Evolutionary conservation across 495 filamentous ascomycete genomes (phyloP), one percentile per base, ranked within the genome.

Genomic region (Saxophila tyrrhenica): DNA sequence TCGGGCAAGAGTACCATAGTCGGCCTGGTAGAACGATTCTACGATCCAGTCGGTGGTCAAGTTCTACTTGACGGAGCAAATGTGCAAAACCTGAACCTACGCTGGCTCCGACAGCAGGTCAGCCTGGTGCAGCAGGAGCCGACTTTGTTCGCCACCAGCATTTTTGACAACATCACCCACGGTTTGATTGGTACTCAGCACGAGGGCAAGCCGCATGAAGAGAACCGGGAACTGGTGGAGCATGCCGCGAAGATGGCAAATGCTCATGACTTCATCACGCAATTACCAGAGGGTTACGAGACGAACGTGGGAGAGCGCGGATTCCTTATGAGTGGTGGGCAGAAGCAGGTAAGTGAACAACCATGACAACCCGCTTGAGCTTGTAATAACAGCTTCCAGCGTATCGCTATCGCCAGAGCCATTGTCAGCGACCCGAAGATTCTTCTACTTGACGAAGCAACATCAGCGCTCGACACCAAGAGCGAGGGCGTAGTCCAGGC

Each of bases 371-470:
- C n/a, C n/a, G n/a, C n/a, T n/a, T n/a, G n/a, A n/a, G n/a, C n/a
- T n/a, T n/a, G n/a, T n/a, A n/a, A n/a, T n/a, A n/a, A n/a, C n/a
- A n/a, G 29, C 13, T 13, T 13, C 29, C 13, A 35, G 66, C 86
- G 92, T 55, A 92, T 96, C 66, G 80, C 81, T 2, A 85, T 85
- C 69, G 91, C 92, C 8, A 80, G 92, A 62, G 91, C 90, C 25
- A 81, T 98, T 52, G 87, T 97, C 24, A 87, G 82, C 44, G 85
- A 98, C 64, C 92, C 92, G n/a, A 94, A 92, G 72, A 88, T 98
- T 62, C 75, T 98, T 0, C 72, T 98, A 2, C 80, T 98, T 16
- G 92, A 98, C 62, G 92, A 98, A 69, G 92, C 92, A 20, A 35
- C 5, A 7, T 13, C 29, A 35, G 89, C 89, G 1, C 75, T 98